phyloP scores from a whole-genome alignment of 2,329 filamentous ascomycete species.

The Diaporthe ampelina region DNA sequence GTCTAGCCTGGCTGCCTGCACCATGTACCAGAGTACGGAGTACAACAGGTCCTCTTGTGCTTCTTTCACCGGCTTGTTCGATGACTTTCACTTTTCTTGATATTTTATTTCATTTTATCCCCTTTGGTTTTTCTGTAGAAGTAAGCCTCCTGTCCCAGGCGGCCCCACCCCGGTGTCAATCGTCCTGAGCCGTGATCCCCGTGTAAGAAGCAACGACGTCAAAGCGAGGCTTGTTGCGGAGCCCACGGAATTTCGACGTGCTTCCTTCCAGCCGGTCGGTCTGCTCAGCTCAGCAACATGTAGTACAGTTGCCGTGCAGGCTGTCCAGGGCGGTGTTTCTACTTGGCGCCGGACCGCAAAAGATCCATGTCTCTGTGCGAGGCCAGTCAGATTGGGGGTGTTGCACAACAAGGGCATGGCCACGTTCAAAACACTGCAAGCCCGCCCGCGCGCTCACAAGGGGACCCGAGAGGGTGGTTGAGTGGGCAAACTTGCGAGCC shows the following conservation, averaged over 20 bases:
- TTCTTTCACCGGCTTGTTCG: neutral
- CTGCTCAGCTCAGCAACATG: constrained; percentile 23
- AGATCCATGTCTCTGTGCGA: constrained; percentile 33
- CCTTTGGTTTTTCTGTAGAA: neutral
- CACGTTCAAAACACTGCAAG: constrained; percentile 13
- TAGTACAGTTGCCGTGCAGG: no score
- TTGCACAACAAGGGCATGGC: constrained; percentile 20
- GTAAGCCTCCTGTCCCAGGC: constrained; percentile 1
- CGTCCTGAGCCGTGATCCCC: neutral
- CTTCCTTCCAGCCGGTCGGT: neutral
- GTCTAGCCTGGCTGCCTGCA: constrained; percentile 1
- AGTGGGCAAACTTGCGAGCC: constrained; percentile 24
- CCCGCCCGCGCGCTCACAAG: neutral
- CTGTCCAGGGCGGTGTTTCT: constrained; percentile 14
- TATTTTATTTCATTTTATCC: no score
- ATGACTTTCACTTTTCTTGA: neutral
- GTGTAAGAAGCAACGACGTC: constrained; percentile 24
- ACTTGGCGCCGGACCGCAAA: constrained; percentile 27
- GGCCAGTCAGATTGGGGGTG: constrained; percentile 29
- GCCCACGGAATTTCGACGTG: neutral
- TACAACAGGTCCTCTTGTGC: neutral
- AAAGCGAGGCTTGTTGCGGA: constrained; percentile 4
- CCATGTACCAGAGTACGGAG: neutral
- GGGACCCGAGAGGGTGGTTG: constrained; percentile 33
- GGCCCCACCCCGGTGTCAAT: constrained; percentile 26